Percentiles rank a stretch among this genome's conserved stretches.
phyloP scores from a whole-genome alignment of 306 rosid species.

The Vigna reflexopilosa region DNA sequence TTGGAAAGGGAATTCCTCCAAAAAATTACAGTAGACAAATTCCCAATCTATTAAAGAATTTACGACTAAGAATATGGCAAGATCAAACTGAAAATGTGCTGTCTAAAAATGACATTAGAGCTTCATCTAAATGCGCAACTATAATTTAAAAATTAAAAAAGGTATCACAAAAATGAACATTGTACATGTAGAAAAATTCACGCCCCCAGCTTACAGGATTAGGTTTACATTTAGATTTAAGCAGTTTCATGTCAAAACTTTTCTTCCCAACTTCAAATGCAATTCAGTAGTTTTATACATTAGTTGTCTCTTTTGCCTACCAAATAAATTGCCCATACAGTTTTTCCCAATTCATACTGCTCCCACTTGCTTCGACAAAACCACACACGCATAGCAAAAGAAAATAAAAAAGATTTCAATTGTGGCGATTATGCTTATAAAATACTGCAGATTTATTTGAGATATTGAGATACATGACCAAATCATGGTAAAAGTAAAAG shows the following conservation, averaged over 20 bases:
- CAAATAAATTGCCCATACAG: background rate
- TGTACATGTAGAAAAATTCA: constrained; percentile 4
- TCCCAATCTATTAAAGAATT: background rate
- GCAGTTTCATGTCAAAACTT: background rate
- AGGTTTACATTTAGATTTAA: constrained; percentile 13
- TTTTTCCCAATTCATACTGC: background rate
- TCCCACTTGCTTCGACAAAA: background rate
- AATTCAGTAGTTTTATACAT: constrained; percentile 21
- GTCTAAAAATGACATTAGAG: constrained; percentile 4
- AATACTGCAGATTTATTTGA: constrained; percentile 1
- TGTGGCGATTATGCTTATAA: constrained; percentile 1
- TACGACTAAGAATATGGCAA: background rate
- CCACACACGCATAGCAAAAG: background rate
- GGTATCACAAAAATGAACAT: background rate
- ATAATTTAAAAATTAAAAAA: background rate
- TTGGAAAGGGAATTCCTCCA: background rate
- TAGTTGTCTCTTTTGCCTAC: constrained; percentile 12
- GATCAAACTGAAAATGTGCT: background rate
- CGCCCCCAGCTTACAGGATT: background rate
- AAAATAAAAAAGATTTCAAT: constrained; percentile 22
- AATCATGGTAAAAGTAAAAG: background rate
- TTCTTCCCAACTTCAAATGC: constrained; percentile 19
- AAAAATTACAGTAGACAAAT: background rate
- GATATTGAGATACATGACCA: background rate
- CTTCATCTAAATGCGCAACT: constrained; percentile 14